Conservation (phyloP, 345 rosid species). For the Jatropha curcas region DNA sequence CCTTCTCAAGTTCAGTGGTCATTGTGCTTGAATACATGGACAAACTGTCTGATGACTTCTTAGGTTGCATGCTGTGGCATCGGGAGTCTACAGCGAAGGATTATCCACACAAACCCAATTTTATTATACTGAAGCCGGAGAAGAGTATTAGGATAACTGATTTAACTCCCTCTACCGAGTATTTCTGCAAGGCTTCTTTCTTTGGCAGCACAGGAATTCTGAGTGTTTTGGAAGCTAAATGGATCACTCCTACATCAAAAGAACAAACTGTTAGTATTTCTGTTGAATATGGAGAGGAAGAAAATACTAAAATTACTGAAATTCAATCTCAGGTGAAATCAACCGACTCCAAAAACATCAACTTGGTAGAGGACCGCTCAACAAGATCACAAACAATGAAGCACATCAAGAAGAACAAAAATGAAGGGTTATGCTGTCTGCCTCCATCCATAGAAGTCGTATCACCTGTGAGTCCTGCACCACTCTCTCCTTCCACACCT, state of each 20-base stretch:
- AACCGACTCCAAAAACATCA: constrained; percentile 20
- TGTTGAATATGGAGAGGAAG: constrained; percentile 6
- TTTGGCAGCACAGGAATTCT: constrained; percentile 28
- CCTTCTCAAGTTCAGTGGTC: constrained; percentile 40
- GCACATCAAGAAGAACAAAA: too few relatives aligned
- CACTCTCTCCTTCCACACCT: constrained; percentile 48
- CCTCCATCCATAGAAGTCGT: constrained; percentile 12
- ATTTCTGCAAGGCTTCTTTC: constrained; percentile 40
- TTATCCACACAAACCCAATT: constrained; percentile 41
- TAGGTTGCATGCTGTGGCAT: constrained; percentile 58
- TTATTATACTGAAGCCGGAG: constrained; percentile 37
- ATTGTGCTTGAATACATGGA: constrained; percentile 35
- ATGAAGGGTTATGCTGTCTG: constrained; percentile 3
- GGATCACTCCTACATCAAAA: constrained; percentile 35
- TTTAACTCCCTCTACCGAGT: constrained; percentile 43
- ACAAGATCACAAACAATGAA: constrained; percentile 16
- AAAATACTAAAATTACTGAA: constrained; percentile 3
- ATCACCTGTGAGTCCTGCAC: constrained; percentile 18
- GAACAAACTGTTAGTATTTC: constrained; percentile 5
- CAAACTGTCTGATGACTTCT: constrained; percentile 23
- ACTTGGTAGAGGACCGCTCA: constrained; percentile 11
- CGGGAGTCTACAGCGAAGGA: constrained; percentile 38
- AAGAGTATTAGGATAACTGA: constrained; percentile 33
- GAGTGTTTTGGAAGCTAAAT: constrained; percentile 49
- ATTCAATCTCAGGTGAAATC: constrained; percentile 32